Base-by-base conservation (phyloP, 768 basidiomycete genomes). In the Mycena albidolilacea region DNA sequence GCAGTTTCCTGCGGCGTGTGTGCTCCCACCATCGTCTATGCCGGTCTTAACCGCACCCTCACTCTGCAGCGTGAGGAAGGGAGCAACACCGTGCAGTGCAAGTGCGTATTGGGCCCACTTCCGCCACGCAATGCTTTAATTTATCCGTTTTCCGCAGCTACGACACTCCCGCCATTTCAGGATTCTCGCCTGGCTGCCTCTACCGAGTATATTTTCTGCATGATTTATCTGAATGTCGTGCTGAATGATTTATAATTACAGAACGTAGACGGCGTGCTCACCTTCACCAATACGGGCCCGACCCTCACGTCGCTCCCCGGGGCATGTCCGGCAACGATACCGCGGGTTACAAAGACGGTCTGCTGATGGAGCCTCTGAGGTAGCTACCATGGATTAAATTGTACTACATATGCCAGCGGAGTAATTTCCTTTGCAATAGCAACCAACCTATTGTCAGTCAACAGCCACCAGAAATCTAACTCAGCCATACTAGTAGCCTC, bases 81-180 rank as follows among this genome's bases (percentile, higher is more conserved):
- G 23, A 12, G 55, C 17, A 67, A 67, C 55, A 44, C 55, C 43
- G 55, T 58, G 21, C 55, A 67, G 30, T 67, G 65, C 65, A 57
- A 67, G 65, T 67, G n/a, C 12, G 65, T 58, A 11, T 12, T 11
- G 8, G 35, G 12, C 37, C n/a, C 5, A 2, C 11, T 30, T 30
- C 30, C 50, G 10, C 8, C 12, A 35, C 15, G 15, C 6, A 43
- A 9, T 57, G 5, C 30, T 3, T 67, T 14, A 30, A 17, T n/a
- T 7, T 19, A 17, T 11, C 17, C 17, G 12, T 12, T 8, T 48
- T 8, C 30, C 35, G 3, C 52, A 66, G 64, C 39, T 66, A 66
- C 41, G 64, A 55, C 15, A 54, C 64, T 17, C 65, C 54, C 9
- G 6, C 54, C 38, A 58, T 58, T n/a, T 14, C 65, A 9, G 55